Evolutionary conservation across 257 asterid genomes (phyloP).

Genomic region (Voacanga thouarsii): DNA sequence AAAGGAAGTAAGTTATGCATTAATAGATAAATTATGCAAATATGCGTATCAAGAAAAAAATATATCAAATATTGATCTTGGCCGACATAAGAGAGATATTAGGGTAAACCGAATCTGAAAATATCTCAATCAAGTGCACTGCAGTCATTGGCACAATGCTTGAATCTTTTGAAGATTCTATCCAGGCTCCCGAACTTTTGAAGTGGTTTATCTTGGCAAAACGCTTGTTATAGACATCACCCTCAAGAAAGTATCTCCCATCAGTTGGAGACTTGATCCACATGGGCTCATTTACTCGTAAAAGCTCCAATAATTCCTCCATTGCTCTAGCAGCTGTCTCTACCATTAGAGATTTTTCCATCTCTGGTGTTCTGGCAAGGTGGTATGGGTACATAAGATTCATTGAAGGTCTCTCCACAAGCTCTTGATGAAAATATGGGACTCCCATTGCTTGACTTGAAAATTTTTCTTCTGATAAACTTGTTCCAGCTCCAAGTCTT

Average conservation of each 20-base stretch:
- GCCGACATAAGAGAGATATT: neutral
- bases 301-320: constrained; percentile 53
- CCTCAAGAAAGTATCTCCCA: constrained; percentile 41
- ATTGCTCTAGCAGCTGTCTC: constrained; percentile 42
- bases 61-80: neutral
- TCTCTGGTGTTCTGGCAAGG: constrained; percentile 23
- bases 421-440: constrained; percentile 17
- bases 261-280: constrained; percentile 45
- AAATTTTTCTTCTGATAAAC: constrained; percentile 16
- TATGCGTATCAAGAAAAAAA: no score
- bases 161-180: constrained; percentile 66
- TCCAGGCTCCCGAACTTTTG: constrained; percentile 39
- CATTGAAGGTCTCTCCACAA: constrained; percentile 12
- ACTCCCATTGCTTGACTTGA: constrained; percentile 22
- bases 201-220: constrained; percentile 37
- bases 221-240: constrained; percentile 49
- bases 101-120: constrained; percentile 48
- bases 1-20: neutral
- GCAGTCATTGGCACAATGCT: constrained; percentile 54
- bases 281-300: constrained; percentile 50
- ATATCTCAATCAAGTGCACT: constrained; percentile 45
- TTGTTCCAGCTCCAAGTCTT: constrained; percentile 18
- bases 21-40: neutral
- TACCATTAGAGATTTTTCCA: constrained; percentile 34
- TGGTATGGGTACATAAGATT: constrained; percentile 11